Evolutionary conservation across 805 yeast species (phyloP).

Genomic region (Zygoascus ofunaensis): DNA sequence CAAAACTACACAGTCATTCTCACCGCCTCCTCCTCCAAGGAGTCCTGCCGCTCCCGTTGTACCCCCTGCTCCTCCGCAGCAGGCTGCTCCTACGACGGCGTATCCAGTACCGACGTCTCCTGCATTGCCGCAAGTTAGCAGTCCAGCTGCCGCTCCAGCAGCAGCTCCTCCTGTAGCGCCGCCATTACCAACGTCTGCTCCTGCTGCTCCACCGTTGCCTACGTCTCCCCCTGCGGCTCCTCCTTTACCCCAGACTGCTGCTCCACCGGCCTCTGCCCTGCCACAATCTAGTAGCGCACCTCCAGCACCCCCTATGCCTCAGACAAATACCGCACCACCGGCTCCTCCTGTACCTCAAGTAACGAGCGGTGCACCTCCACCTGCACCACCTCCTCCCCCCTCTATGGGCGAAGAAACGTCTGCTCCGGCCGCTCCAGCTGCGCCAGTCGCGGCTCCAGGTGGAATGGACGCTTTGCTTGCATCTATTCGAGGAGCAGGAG

Average conservation of each 20-base stretch:
- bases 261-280: conserved; percentile 22
- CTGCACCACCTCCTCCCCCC: conserved; percentile 23
- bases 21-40: conserved; percentile 24
- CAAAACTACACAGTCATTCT: conserved; percentile 35
- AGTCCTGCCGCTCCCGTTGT: conserved; percentile 18
- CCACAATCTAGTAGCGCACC: conserved; percentile 10
- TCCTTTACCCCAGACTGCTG: conserved; percentile 19
- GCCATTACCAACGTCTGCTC: conserved; percentile 20
- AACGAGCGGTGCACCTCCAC: conserved; percentile 17
- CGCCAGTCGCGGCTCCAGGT: conserved; percentile 27
- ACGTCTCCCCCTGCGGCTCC: conserved; percentile 19
- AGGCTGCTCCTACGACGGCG: conserved; percentile 23
- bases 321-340: conserved; percentile 27
- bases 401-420: conserved; percentile 33
- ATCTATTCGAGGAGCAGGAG: conserved; percentile 75
- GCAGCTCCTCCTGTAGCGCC: conserved; percentile 21
- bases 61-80: conserved; percentile 18
- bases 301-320: conserved; percentile 22
- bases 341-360: conserved; percentile 19
- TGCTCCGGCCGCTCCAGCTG: conserved; percentile 29
- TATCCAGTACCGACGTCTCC: conserved; percentile 23
- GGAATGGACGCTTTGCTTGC: conserved; percentile 78
- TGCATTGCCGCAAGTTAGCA: conserved; percentile 25
- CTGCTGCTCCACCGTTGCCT: conserved; percentile 27
- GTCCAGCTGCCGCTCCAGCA: conserved; percentile 20